Conservation (phyloP, 2,329 filamentous ascomycete genomes). For the Neopestalotiopsis clavispora region DNA sequence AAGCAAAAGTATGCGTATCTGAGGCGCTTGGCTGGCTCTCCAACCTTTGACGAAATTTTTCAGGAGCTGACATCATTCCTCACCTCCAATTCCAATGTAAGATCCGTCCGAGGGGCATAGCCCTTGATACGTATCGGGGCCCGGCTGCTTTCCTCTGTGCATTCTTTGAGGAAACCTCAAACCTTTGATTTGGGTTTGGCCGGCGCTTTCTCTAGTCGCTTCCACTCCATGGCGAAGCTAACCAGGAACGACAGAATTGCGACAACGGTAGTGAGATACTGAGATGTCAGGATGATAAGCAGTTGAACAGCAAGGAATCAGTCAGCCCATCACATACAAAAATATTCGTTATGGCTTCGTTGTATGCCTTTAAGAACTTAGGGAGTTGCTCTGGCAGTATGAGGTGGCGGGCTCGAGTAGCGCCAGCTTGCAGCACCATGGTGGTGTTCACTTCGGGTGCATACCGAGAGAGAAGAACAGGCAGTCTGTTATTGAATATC, state of each 20-base stretch:
- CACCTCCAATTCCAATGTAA: too few species aligned
- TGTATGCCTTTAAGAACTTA: slow-evolving; percentile 47
- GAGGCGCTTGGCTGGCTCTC: too few species aligned
- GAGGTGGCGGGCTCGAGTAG: slow-evolving; percentile 38
- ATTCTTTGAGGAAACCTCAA: background rate
- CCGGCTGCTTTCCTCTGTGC: too few species aligned
- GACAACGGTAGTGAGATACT: background rate
- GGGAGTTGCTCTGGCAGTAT: slow-evolving; percentile 35
- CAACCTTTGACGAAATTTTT: too few species aligned
- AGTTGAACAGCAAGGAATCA: background rate
- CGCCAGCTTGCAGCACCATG: slow-evolving; percentile 39
- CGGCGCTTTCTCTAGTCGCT: background rate
- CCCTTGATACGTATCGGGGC: too few species aligned
- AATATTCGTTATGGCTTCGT: slow-evolving; percentile 42
- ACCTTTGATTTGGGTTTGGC: background rate
- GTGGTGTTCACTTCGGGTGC: slow-evolving; percentile 40
- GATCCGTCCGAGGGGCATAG: too few species aligned
- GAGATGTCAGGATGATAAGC: background rate
- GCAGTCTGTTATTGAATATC: slow-evolving; percentile 54
- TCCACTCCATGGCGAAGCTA: background rate
- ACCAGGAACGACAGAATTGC: background rate
- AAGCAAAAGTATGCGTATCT: too few species aligned
- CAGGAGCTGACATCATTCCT: too few species aligned
- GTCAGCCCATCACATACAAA: background rate
- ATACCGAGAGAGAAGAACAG: slow-evolving; percentile 39